Evolutionary conservation across 2,329 filamentous ascomycete species (phyloP).

Genomic region (Leptodontidium sp.): DNA sequence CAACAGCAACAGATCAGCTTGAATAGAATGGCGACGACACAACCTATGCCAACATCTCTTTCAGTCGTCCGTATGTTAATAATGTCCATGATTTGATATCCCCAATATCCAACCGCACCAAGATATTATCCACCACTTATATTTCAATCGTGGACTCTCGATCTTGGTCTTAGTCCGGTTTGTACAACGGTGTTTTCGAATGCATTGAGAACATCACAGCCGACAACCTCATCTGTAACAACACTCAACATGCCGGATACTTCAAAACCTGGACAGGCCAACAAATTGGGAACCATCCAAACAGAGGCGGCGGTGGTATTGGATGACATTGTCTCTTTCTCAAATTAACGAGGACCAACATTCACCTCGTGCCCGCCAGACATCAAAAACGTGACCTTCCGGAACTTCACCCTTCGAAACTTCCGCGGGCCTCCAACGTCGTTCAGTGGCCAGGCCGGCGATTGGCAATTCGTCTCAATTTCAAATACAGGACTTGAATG

Average conservation of each 20-base stretch:
- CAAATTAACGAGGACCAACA: background rate
- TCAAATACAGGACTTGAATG: conserved; percentile 42
- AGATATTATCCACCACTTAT: conserved; percentile 59
- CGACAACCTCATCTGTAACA: conserved; percentile 55
- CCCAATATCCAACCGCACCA: conserved; percentile 63
- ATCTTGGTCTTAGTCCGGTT: conserved; percentile 63
- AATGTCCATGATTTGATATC: conserved; percentile 64
- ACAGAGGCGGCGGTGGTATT: conserved; percentile 64
- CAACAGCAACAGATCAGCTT: conserved; percentile 48
- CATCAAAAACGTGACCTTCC: conserved; percentile 68
- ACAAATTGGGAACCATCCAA: conserved; percentile 59
- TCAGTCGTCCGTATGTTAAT: conserved; percentile 53
- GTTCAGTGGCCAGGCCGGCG: conserved; percentile 48
- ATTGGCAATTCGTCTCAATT: conserved; percentile 52
- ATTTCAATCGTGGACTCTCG: conserved; percentile 60
- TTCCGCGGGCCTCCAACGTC: conserved; percentile 49
- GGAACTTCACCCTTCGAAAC: conserved; percentile 46
- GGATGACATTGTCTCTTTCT: conserved; percentile 47
- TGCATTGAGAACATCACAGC: conserved; percentile 58
- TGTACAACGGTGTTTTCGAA: conserved; percentile 58
- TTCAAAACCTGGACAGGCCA: conserved; percentile 67
- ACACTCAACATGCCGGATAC: conserved; percentile 59
- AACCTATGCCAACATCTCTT: conserved; percentile 54
- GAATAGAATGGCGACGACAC: too few species aligned
- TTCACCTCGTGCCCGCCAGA: conserved; percentile 47